phyloP scores from a whole-genome alignment of 148 eudicot species.

The Rhododendron vialii region DNA sequence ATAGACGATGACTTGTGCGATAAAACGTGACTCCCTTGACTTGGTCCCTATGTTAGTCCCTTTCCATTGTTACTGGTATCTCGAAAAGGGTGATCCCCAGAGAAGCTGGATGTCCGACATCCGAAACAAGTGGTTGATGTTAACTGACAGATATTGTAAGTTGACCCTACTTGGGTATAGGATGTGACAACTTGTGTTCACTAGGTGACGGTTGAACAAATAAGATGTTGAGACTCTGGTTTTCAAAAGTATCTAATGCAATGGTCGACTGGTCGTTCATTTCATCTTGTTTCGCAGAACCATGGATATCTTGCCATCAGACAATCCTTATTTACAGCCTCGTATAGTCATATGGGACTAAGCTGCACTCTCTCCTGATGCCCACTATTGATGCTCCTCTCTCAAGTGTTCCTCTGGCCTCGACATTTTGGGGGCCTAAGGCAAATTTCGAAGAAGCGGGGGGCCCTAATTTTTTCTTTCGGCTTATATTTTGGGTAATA shows the following conservation, averaged over 20 bases:
- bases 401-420: neutral
- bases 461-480: too few relatives aligned
- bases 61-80: too few relatives aligned
- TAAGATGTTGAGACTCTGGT: neutral
- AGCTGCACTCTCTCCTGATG: neutral
- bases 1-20: neutral
- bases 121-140: neutral
- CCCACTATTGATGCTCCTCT: neutral
- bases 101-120: neutral
- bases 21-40: neutral
- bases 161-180: too few relatives aligned
- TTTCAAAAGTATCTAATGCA: neutral
- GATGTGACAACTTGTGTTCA: neutral
- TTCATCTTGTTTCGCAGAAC: neutral
- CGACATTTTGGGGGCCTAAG: too few relatives aligned
- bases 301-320: too few relatives aligned
- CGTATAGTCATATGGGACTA: too few relatives aligned
- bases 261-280: neutral
- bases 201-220: neutral
- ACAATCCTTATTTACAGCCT: too few relatives aligned
- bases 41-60: neutral
- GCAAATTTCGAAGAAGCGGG: too few relatives aligned
- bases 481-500: too few relatives aligned
- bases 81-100: neutral
- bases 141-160: neutral